Conservation (phyloP, 2,329 filamentous ascomycete genomes). For the Magnaporthiopsis poae region DNA sequence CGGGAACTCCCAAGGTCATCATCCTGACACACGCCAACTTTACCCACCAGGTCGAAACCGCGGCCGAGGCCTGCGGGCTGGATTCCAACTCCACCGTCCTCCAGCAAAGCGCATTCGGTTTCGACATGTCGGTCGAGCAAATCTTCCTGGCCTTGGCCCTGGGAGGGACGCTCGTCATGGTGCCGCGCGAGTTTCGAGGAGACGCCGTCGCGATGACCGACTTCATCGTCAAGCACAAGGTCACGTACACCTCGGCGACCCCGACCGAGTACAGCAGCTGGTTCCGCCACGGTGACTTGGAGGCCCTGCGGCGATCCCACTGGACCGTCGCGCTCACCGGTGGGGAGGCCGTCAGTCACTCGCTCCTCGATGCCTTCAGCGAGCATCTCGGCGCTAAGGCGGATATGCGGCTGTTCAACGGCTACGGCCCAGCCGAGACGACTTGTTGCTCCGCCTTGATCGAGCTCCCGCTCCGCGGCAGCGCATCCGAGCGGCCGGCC, state of each 20-base stretch:
- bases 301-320: not conserved
- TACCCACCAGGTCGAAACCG: slow-evolving; percentile 27
- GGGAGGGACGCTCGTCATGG: slow-evolving; percentile 28
- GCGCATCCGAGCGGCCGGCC: slow-evolving; percentile 3
- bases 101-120: slow-evolving; percentile 24
- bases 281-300: not conserved
- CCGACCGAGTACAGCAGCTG: not conserved
- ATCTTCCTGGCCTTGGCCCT: slow-evolving; percentile 25
- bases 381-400: not conserved
- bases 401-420: slow-evolving; percentile 15
- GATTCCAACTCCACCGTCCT: not conserved
- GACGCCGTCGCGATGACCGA: slow-evolving; percentile 23
- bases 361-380: not conserved
- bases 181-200: slow-evolving; percentile 19
- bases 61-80: not conserved
- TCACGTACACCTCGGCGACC: not conserved
- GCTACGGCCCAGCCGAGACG: slow-evolving; percentile 24
- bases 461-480: too few species aligned
- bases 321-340: not conserved
- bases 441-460: slow-evolving; percentile 10
- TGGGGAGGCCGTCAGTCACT: not conserved
- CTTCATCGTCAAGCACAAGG: not conserved
- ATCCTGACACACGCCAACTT: slow-evolving; percentile 47
- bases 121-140: slow-evolving; percentile 31
- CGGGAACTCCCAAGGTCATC: slow-evolving; percentile 48